These are phyloP conservation scores for Ogataea methanolica DNA, from an alignment of 805 yeast species.

Conservation along the genomic window DNA sequence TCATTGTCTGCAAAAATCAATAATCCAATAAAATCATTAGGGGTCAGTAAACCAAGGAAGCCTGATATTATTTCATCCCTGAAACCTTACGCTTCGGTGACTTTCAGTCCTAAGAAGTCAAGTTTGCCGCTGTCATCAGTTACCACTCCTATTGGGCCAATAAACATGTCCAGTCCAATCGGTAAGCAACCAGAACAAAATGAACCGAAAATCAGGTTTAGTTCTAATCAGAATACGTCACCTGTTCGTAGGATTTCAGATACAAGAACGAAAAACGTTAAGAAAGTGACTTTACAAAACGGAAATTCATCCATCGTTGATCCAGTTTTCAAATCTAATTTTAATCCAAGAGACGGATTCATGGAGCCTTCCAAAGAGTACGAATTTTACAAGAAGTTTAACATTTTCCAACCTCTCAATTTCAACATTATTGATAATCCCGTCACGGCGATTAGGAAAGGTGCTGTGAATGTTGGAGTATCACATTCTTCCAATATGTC, in stretches of 20 bases:
- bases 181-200: too few relatives aligned
- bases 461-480: slow-evolving; percentile 15
- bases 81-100: too few relatives aligned
- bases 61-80: too few relatives aligned
- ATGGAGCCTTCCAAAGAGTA: slow-evolving; percentile 33
- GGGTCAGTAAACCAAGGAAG: too few relatives aligned
- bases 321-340: slow-evolving; percentile 17
- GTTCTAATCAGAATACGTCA: background rate
- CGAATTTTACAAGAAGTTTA: slow-evolving; percentile 36
- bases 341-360: slow-evolving; percentile 34
- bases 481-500: slow-evolving; percentile 21
- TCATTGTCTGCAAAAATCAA: too few relatives aligned
- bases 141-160: too few relatives aligned
- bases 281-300: background rate
- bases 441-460: slow-evolving; percentile 10
- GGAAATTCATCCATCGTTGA: slow-evolving; percentile 12
- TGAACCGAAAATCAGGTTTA: too few relatives aligned
- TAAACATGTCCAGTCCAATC: too few relatives aligned
- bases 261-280: too few relatives aligned
- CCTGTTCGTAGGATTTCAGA: slow-evolving; percentile 2
- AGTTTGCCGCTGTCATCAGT: too few relatives aligned
- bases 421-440: slow-evolving; percentile 21
- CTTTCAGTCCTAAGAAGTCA: too few relatives aligned
- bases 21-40: too few relatives aligned
- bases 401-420: slow-evolving; percentile 21